phyloP scores from a whole-genome alignment of 2,329 filamentous ascomycete species.

The Fusarium austroafricanum region DNA sequence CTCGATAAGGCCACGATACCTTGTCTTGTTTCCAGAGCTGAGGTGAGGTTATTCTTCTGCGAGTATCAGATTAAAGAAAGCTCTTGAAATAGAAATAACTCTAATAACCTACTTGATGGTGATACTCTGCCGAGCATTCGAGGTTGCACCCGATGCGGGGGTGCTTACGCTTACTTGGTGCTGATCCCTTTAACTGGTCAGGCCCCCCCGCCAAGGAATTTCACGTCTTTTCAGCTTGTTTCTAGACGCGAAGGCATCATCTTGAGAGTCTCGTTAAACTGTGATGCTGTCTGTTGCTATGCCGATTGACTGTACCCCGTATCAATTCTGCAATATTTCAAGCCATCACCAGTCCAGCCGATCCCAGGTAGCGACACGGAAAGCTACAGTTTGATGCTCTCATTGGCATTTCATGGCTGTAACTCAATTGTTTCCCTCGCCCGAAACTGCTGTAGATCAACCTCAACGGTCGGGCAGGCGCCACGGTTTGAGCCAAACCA shows the following conservation, averaged over 20 bases:
- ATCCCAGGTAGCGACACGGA: background rate
- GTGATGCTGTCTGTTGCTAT: background rate
- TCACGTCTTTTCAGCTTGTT: background rate
- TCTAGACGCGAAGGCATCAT: background rate
- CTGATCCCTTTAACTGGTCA: conserved; percentile 19
- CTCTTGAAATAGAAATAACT: background rate
- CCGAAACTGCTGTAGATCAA: background rate
- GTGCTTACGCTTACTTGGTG: background rate
- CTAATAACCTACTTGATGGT: background rate
- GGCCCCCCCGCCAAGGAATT: conserved; percentile 17
- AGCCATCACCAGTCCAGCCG: background rate
- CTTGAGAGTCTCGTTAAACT: background rate
- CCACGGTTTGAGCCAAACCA: background rate
- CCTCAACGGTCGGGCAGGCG: conserved; percentile 6
- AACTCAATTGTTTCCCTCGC: background rate
- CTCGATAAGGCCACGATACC: conserved; percentile 2
- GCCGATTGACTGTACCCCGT: too few relatives aligned
- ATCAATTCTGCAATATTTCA: too few relatives aligned
- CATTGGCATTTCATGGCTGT: background rate
- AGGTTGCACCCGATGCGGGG: conserved; percentile 20
- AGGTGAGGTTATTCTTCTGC: too few relatives aligned
- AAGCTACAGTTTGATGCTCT: too few relatives aligned
- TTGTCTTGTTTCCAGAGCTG: too few relatives aligned
- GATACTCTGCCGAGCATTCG: background rate
- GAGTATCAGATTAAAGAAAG: background rate